These are phyloP conservation scores for Mycena chlorophos DNA, from an alignment of 768 basidiomycete species.

Conservation along the genomic window DNA sequence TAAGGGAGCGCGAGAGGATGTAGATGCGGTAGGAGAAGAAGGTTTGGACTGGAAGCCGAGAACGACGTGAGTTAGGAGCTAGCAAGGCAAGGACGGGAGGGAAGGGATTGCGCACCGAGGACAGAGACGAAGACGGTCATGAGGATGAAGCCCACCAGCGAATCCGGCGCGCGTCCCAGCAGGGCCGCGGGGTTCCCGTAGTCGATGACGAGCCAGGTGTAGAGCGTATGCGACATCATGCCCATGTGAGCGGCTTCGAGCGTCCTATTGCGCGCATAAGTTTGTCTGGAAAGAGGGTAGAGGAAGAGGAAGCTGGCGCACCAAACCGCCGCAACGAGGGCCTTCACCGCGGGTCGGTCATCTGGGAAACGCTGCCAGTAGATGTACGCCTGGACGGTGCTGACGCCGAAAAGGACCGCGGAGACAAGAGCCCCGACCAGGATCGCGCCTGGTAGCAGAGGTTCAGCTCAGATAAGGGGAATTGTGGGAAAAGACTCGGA, in stretches of 20 bases:
- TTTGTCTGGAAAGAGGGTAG: neutral
- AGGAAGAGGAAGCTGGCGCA: neutral
- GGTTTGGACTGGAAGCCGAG: neutral
- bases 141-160: neutral
- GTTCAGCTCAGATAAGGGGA: neutral
- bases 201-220: neutral
- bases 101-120: neutral
- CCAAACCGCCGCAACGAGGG: neutral
- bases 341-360: neutral
- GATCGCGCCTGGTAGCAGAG: neutral
- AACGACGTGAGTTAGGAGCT: neutral
- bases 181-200: neutral
- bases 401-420: slow-evolving; percentile 5
- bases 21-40: too few relatives aligned
- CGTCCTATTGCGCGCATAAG: too few relatives aligned
- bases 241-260: neutral
- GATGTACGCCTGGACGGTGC: slow-evolving; percentile 4
- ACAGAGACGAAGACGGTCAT: neutral
- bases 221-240: neutral
- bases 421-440: neutral
- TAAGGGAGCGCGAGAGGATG: neutral
- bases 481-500: neutral
- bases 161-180: neutral
- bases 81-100: neutral
- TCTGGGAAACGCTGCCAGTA: slow-evolving; percentile 6